A percentile compares a stretch with the other conserved stretches of the same genome.
These are phyloP conservation scores for Vigna radiata DNA, from an alignment of 306 rosid species.

Conservation along the genomic window DNA sequence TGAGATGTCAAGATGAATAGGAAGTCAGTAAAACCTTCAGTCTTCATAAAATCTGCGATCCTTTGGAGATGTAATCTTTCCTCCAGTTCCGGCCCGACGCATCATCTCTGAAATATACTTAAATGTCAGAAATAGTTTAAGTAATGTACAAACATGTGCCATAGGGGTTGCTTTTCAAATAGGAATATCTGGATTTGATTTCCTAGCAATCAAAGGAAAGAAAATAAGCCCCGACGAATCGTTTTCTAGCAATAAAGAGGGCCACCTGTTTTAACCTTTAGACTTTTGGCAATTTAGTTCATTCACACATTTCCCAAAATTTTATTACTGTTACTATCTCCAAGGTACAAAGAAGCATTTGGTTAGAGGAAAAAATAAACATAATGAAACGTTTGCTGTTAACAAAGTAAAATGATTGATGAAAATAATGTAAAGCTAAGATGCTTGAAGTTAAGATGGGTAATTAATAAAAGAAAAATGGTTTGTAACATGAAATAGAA, in stretches of 20 bases:
- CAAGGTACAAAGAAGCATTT: slow-evolving; percentile 7
- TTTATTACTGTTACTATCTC: neutral
- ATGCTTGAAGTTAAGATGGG: neutral
- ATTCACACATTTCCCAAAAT: too few relatives aligned
- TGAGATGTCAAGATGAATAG: slow-evolving; percentile 42
- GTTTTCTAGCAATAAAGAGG: slow-evolving; percentile 8
- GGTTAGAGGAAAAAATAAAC: slow-evolving; percentile 14
- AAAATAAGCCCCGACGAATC: neutral
- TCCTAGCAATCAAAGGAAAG: slow-evolving; percentile 11
- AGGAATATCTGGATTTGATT: slow-evolving; percentile 1
- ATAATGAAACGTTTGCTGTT: neutral
- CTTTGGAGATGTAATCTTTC: slow-evolving; percentile 67
- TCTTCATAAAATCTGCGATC: slow-evolving; percentile 53
- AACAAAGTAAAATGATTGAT: neutral
- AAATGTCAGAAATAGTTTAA: neutral
- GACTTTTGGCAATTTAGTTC: slow-evolving; percentile 5
- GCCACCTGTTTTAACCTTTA: neutral
- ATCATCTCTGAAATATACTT: slow-evolving; percentile 70
- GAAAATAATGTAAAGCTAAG: neutral
- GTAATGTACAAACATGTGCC: slow-evolving; percentile 12
- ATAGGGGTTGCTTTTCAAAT: neutral
- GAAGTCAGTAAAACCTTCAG: slow-evolving; percentile 46
- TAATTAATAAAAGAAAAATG: neutral
- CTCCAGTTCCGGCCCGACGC: slow-evolving; percentile 77
- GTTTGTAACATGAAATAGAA: neutral